Base-by-base conservation (phyloP, 176 grass and related monocot genomes). In the Avena eriantha region DNA sequence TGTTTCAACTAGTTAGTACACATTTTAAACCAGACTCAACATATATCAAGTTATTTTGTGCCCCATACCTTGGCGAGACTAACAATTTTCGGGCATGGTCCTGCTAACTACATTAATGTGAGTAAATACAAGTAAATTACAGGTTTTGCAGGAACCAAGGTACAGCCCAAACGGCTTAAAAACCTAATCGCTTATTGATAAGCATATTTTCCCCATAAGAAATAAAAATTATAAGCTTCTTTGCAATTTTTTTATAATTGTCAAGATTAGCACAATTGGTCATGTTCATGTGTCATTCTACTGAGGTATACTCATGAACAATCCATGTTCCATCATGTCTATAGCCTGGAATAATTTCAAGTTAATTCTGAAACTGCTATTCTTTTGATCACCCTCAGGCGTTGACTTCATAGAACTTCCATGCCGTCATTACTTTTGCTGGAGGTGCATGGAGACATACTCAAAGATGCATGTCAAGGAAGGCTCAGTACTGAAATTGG, bases 391-490 rank as follows among this genome's bases (percentile, higher is more conserved):
- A 31, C 34, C 65, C 29, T 88, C 76, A 89, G 92, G 86, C 76
- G 72, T 33, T 48, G 86, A 83, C 39, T 91, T 93, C 24, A 21
- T 90, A 71, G 86, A 88, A 70, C 86, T 91, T 83, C 83, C 92
- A 80, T 93, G 92, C 69, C 23, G 34, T 22, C 89, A 91, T 90
- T 91, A 83, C 51, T 93, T 86, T 80, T 91, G 92, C 71, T 10
- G 12, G 69, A 86, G 73, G 63, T 93, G 92, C 83, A 88, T 88
- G 86, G 92, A 88, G 65, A 90, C 80, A 13, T 93, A 93, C 61
- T 86, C 83, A 69, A 90, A 68, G 66, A 90, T 93, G 73, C 88
- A 93, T 86, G 88, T 93, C 21, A 77, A 76, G 58, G 92, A 93
- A 82, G 92, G 88, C 48, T 88, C 92, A 7, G 80, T 93, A 66